Evolutionary conservation across 495 filamentous ascomycete species (phyloP).

Genomic region (Clavariopsis aquatica): DNA sequence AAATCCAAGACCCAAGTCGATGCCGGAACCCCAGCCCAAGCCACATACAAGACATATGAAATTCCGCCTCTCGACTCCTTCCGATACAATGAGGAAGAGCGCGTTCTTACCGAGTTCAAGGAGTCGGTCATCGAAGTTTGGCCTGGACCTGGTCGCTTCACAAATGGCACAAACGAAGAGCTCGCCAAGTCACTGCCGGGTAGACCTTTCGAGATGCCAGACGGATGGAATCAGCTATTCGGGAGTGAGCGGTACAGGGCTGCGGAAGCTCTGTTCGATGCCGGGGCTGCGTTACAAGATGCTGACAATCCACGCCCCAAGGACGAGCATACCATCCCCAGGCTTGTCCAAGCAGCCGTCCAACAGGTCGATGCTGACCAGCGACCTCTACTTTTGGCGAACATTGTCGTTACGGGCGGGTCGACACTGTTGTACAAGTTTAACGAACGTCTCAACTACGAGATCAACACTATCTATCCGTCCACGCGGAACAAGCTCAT

Average conservation of each 20-base stretch:
- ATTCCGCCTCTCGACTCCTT: constrained; percentile 69
- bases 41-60: constrained; percentile 64
- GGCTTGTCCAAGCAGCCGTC: constrained; percentile 75
- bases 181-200: constrained; percentile 63
- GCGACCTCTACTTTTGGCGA: constrained; percentile 74
- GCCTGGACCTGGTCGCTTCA: constrained; percentile 74
- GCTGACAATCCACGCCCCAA: constrained; percentile 54
- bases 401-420: constrained; percentile 91
- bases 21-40: constrained; percentile 76
- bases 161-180: constrained; percentile 68
- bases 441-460: constrained; percentile 81
- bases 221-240: constrained; percentile 93
- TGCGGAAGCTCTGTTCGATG: constrained; percentile 86
- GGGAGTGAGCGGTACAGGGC: constrained; percentile 80
- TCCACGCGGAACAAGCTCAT: constrained; percentile 80
- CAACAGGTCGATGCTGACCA: constrained; percentile 83
- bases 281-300: constrained; percentile 61
- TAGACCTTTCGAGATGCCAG: constrained; percentile 92
- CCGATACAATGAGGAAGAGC: constrained; percentile 83
- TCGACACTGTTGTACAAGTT: constrained; percentile 83
- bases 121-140: constrained; percentile 94
- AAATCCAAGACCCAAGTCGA: constrained; percentile 85
- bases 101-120: constrained; percentile 92
- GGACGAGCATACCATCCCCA: constrained; percentile 72
- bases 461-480: constrained; percentile 76